Evolutionary conservation across 495 filamentous ascomycete species (phyloP).

Genomic region (Aspergillus ellipticus): DNA sequence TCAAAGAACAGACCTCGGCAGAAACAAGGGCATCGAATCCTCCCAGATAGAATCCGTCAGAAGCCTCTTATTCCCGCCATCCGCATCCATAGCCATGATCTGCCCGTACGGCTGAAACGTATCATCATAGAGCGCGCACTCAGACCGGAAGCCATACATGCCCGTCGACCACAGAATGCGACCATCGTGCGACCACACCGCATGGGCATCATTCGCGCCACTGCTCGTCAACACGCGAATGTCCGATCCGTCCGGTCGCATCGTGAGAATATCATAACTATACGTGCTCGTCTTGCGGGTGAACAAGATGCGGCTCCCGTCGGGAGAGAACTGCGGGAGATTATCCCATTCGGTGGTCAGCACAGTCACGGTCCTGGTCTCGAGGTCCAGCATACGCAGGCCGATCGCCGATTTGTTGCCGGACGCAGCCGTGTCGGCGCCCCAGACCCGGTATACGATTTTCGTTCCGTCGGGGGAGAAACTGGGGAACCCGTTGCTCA

Average conservation of each 20-base stretch:
- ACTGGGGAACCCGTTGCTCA: slow-evolving; percentile 28
- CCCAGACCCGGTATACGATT: slow-evolving; percentile 31
- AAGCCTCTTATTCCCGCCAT: slow-evolving; percentile 27
- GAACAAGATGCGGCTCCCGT: slow-evolving; percentile 26
- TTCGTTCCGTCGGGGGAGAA: slow-evolving; percentile 28
- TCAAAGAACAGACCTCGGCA: too few relatives aligned
- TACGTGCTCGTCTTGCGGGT: slow-evolving; percentile 23
- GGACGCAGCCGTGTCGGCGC: slow-evolving; percentile 13
- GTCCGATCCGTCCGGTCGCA: slow-evolving; percentile 32
- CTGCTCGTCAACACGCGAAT: slow-evolving; percentile 27
- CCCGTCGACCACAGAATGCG: slow-evolving; percentile 29
- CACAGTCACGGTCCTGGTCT: slow-evolving; percentile 18
- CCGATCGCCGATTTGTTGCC: slow-evolving; percentile 22
- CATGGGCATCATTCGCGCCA: slow-evolving; percentile 39
- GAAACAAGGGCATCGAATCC: slow-evolving; percentile 36
- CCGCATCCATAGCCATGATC: slow-evolving; percentile 29
- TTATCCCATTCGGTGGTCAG: slow-evolving; percentile 30
- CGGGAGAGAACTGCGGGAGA: slow-evolving; percentile 26
- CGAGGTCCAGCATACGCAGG: slow-evolving; percentile 24
- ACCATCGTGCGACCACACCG: slow-evolving; percentile 35
- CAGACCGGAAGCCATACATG: slow-evolving; percentile 31
- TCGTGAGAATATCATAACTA: slow-evolving; percentile 37
- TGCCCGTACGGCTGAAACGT: slow-evolving; percentile 35
- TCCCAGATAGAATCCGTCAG: slow-evolving; percentile 33
- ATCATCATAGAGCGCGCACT: slow-evolving; percentile 28